A percentile compares a stretch with the other conserved stretches of the same genome.
These are phyloP conservation scores for Corinectria fuckeliana DNA, from an alignment of 2,329 filamentous ascomycete genomes.

Conservation along the genomic window DNA sequence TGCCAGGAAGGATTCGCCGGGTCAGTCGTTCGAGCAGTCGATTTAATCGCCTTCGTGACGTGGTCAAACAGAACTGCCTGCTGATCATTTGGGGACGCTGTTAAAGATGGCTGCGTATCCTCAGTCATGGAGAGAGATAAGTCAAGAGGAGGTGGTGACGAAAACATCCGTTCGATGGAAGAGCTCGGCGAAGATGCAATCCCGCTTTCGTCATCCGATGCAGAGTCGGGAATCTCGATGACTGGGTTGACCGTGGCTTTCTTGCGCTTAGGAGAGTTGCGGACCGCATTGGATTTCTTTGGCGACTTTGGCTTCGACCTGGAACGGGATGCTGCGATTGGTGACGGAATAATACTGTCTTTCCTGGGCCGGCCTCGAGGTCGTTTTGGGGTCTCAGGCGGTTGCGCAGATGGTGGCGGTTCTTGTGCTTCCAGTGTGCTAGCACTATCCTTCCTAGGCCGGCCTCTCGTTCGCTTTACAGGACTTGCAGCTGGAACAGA, in stretches of 20 bases:
- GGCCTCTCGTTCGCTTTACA: conserved; percentile 41
- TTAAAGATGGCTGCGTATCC: conserved; percentile 53
- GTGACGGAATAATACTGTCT: conserved; percentile 19
- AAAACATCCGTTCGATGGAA: conserved; percentile 49
- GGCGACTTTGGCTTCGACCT: conserved; percentile 16
- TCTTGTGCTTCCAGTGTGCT: conserved; percentile 38
- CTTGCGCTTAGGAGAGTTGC: conserved; percentile 26
- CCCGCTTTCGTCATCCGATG: conserved; percentile 45
- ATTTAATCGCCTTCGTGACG: conserved; percentile 62
- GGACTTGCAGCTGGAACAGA: conserved; percentile 11
- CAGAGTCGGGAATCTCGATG: conserved; percentile 61
- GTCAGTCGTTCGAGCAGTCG: conserved; percentile 57
- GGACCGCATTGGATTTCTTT: conserved; percentile 10
- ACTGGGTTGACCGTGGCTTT: conserved; percentile 24
- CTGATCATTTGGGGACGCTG: conserved; percentile 47
- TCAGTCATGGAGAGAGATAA: conserved; percentile 53
- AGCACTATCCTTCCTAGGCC: conserved; percentile 42
- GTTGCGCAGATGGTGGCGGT: conserved; percentile 45
- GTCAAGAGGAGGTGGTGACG: conserved; percentile 51
- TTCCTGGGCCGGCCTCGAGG: conserved; percentile 53
- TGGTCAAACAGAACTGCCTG: conserved; percentile 55
- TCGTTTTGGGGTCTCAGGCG: conserved; percentile 43
- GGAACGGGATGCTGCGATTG: conserved; percentile 1
- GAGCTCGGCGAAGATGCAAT: conserved; percentile 43
- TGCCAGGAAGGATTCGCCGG: conserved; percentile 73